Evolutionary conservation across 2,329 filamentous ascomycete genomes (phyloP).

Genomic region (Mariannaea sp.): DNA sequence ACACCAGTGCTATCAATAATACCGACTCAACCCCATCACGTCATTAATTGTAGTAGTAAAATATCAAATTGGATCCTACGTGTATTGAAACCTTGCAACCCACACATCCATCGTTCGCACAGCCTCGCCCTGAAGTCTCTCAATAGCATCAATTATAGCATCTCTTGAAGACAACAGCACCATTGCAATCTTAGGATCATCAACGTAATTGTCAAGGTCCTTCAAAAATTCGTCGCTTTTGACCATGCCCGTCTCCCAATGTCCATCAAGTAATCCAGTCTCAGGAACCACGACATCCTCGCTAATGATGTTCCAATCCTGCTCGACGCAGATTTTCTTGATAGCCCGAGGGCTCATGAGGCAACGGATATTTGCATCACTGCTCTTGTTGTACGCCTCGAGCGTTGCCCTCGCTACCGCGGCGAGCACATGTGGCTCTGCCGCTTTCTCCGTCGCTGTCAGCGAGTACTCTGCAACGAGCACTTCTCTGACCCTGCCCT

Average conservation of each 20-base stretch:
- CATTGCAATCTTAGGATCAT: slow-evolving; percentile 35
- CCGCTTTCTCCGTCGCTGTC: slow-evolving; percentile 43
- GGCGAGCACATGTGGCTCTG: slow-evolving; percentile 57
- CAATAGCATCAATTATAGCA: slow-evolving; percentile 40
- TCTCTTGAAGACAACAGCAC: slow-evolving; percentile 41
- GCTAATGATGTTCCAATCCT: slow-evolving; percentile 45
- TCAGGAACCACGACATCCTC: slow-evolving; percentile 45
- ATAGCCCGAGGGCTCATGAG: slow-evolving; percentile 50
- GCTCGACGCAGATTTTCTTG: slow-evolving; percentile 40
- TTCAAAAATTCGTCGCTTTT: slow-evolving; percentile 40
- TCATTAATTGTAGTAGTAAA: too few species aligned
- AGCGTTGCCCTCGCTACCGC: slow-evolving; percentile 50
- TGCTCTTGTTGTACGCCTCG: slow-evolving; percentile 47
- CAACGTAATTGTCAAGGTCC: slow-evolving; percentile 39
- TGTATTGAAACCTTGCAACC: slow-evolving; percentile 15
- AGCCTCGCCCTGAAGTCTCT: slow-evolving; percentile 36
- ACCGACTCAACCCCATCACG: too few species aligned
- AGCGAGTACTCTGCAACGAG: slow-evolving; percentile 39
- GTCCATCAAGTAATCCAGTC: slow-evolving; percentile 49
- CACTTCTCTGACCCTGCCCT: slow-evolving; percentile 26
- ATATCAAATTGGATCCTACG: too few species aligned
- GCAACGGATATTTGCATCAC: slow-evolving; percentile 53
- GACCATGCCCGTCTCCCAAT: slow-evolving; percentile 50
- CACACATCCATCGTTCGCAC: slow-evolving; percentile 52
- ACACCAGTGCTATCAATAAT: too few species aligned